Evolutionary conservation across 257 asterid genomes (phyloP).

Genomic region (Petunia axillaris): DNA sequence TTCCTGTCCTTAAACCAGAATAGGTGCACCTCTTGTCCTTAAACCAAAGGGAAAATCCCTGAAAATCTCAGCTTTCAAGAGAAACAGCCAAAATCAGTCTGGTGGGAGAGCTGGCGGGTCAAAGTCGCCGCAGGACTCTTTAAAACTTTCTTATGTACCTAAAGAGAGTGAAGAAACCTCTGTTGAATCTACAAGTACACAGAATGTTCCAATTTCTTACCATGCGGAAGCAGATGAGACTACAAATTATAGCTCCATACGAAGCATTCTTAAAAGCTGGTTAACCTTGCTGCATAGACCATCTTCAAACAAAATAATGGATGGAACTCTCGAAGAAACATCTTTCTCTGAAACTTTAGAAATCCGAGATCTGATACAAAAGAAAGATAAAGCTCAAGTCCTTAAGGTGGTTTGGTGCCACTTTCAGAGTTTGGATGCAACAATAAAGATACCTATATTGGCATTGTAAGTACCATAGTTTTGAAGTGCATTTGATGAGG

Average conservation of each 20-base stretch:
- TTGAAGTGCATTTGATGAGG: neutral
- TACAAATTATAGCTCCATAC: conserved; percentile 62
- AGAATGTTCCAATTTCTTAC: conserved; percentile 58
- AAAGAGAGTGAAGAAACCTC: conserved; percentile 65
- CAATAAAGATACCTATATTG: conserved; percentile 71
- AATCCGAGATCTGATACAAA: conserved; percentile 38
- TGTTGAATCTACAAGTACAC: conserved; percentile 59
- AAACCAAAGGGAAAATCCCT: conserved; percentile 57
- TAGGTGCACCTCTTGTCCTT: conserved; percentile 52
- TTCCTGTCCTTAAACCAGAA: conserved; percentile 39
- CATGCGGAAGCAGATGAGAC: conserved; percentile 49
- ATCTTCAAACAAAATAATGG: conserved; percentile 41
- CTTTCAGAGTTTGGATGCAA: conserved; percentile 66
- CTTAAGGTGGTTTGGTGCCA: conserved; percentile 56
- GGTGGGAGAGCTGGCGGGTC: conserved; percentile 64
- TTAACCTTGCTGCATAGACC: conserved; percentile 61
- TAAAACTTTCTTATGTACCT: conserved; percentile 66
- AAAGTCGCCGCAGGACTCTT: conserved; percentile 56
- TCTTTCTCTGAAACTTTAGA: conserved; percentile 47
- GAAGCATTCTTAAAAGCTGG: conserved; percentile 74
- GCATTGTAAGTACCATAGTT: conserved; percentile 63
- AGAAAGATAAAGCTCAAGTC: conserved; percentile 44
- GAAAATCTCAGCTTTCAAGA: conserved; percentile 81
- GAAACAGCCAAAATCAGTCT: conserved; percentile 60
- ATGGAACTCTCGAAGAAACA: conserved; percentile 53